Percentiles rank a stretch among this genome's conserved stretches.
These are phyloP conservation scores for Mycosphaerella arachidis DNA, from an alignment of 2,329 filamentous ascomycete species.

Conservation along the genomic window DNA sequence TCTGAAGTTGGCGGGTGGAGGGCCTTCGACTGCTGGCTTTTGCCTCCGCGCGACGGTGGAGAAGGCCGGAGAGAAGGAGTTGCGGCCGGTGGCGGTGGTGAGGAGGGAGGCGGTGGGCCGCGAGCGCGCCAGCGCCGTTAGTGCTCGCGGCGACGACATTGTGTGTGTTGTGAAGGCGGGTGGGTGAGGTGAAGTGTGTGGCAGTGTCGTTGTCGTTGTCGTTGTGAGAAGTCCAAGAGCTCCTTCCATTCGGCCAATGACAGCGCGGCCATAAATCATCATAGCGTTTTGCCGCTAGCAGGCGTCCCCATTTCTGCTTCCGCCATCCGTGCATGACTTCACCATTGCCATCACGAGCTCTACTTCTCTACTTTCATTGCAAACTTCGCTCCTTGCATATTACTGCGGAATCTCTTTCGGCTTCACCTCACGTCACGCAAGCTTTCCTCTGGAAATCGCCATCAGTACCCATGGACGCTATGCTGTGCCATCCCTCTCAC, in stretches of 20 bases:
- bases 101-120: conserved; percentile 39
- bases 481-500: too few relatives aligned
- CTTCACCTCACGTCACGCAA: too few relatives aligned
- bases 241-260: background rate
- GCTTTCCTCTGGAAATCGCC: too few relatives aligned
- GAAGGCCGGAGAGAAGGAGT: conserved; percentile 51
- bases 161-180: conserved; percentile 21
- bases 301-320: background rate
- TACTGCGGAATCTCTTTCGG: too few relatives aligned
- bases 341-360: background rate
- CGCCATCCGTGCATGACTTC: background rate
- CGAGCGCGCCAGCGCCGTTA: conserved; percentile 45
- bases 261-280: background rate
- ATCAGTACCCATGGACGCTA: too few relatives aligned
- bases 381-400: background rate
- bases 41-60: conserved; percentile 58
- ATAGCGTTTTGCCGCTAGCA: background rate
- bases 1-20: conserved; percentile 77
- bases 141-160: conserved; percentile 47
- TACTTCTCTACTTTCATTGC: background rate
- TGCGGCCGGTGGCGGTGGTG: conserved; percentile 35
- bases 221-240: background rate
- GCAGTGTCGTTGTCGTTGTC: background rate
- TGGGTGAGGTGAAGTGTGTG: conserved; percentile 12
- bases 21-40: conserved; percentile 63